phyloP scores from a whole-genome alignment of 306 rosid species.

The Pueraria montana region DNA sequence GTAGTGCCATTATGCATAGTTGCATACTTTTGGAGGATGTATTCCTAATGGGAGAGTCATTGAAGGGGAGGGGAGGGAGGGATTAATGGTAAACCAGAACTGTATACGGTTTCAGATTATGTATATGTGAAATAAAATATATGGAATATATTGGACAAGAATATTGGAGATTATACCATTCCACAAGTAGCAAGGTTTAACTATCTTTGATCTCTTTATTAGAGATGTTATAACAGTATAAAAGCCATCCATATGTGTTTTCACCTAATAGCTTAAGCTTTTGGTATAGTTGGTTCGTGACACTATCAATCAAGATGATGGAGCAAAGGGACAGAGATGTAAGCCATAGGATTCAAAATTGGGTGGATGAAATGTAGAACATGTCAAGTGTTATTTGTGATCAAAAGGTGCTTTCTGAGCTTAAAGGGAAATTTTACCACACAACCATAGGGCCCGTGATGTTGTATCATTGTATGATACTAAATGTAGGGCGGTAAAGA shows the following conservation, averaged over 20 bases:
- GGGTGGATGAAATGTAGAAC: constrained; percentile 5
- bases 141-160: too few relatives aligned
- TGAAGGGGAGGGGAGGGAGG: background rate
- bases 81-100: background rate
- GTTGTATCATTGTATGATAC: background rate
- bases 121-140: too few relatives aligned
- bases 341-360: constrained; percentile 9
- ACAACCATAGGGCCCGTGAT: background rate
- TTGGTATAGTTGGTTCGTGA: constrained; percentile 24
- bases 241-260: background rate
- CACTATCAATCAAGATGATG: background rate
- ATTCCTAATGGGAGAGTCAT: background rate
- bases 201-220: background rate
- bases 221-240: background rate
- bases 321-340: background rate
- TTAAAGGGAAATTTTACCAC: background rate
- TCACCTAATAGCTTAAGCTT: background rate
- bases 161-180: background rate
- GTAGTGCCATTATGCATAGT: background rate
- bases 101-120: background rate
- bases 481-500: background rate
- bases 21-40: background rate
- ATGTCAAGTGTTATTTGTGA: constrained; percentile 2
- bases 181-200: background rate
- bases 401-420: background rate